Percentiles rank a stretch among this genome's conserved stretches.
These are phyloP conservation scores for Penicillium sp. DNA, from an alignment of 2,329 filamentous ascomycete genomes.

Conservation along the genomic window DNA sequence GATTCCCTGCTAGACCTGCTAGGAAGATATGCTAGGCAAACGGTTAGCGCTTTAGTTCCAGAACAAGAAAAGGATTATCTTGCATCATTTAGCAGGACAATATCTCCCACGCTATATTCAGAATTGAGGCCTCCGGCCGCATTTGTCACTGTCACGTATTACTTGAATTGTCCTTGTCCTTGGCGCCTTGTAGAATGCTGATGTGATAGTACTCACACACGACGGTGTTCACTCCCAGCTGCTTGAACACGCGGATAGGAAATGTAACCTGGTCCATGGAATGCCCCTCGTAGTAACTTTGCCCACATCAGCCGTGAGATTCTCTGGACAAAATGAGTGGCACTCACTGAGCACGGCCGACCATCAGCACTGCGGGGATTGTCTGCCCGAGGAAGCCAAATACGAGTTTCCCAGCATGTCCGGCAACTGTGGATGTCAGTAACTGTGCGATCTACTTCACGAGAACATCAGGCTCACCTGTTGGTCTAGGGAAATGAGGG, in stretches of 20 bases:
- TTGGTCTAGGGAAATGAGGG: conserved; percentile 57
- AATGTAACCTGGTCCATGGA: conserved; percentile 59
- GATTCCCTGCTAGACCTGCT: conserved; percentile 56
- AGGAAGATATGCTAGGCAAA: conserved; percentile 55
- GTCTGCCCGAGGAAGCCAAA: conserved; percentile 56
- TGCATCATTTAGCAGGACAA: conserved; percentile 61
- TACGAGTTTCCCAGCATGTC: conserved; percentile 61
- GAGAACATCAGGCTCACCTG: conserved; percentile 42
- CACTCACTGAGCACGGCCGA: conserved; percentile 61
- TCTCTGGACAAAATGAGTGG: background rate
- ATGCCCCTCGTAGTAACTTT: conserved; percentile 64
- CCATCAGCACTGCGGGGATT: conserved; percentile 57
- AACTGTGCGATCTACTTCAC: background rate
- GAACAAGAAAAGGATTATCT: conserved; percentile 14
- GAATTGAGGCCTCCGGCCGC: conserved; percentile 61
- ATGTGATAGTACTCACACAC: conserved; percentile 42
- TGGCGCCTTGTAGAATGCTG: background rate
- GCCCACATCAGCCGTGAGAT: background rate
- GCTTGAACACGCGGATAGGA: conserved; percentile 59
- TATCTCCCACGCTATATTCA: conserved; percentile 60
- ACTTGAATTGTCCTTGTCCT: background rate
- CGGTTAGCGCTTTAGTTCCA: background rate
- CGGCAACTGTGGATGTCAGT: conserved; percentile 41
- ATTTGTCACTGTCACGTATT: conserved; percentile 53
- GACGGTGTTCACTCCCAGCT: conserved; percentile 57